Evolutionary conservation across 2,329 filamentous ascomycete species (phyloP).

Genomic region (Clarireedia hainanense): DNA sequence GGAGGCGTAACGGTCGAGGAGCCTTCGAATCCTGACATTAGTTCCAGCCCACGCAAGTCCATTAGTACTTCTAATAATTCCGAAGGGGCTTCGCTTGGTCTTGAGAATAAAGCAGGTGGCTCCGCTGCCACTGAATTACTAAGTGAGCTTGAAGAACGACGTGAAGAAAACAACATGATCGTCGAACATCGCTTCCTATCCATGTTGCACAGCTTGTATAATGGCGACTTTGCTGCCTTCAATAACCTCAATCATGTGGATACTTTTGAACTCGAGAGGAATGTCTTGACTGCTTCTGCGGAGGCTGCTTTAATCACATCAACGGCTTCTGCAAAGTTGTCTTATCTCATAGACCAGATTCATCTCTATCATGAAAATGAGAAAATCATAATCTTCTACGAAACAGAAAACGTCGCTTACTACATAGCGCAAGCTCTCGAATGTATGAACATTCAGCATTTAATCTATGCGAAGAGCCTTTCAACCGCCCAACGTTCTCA

Average conservation of each 20-base stretch:
- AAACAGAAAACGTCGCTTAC: constrained; percentile 77
- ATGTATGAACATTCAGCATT: constrained; percentile 52
- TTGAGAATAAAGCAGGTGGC: too few species aligned
- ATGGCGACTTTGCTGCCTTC: too few species aligned
- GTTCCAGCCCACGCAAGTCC: too few species aligned
- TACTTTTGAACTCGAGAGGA: not conserved
- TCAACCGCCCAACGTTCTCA: constrained; percentile 55
- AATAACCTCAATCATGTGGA: constrained; percentile 16
- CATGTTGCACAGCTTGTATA: too few species aligned
- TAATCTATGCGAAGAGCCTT: constrained; percentile 62
- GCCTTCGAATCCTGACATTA: too few species aligned
- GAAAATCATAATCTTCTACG: constrained; percentile 90
- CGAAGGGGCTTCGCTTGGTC: too few species aligned
- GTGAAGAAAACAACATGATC: too few species aligned
- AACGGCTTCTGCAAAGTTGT: constrained; percentile 79
- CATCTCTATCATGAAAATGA: constrained; percentile 59
- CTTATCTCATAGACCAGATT: constrained; percentile 72
- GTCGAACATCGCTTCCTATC: too few species aligned
- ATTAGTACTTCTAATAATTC: too few species aligned
- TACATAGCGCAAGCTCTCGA: constrained; percentile 81
- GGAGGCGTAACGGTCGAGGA: too few species aligned
- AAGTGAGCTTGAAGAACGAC: too few species aligned
- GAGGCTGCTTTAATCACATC: constrained; percentile 43
- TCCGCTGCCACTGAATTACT: too few species aligned
- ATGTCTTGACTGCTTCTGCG: not conserved